phyloP scores from a whole-genome alignment of 2,329 filamentous ascomycete genomes.

The Alternaria sp. region DNA sequence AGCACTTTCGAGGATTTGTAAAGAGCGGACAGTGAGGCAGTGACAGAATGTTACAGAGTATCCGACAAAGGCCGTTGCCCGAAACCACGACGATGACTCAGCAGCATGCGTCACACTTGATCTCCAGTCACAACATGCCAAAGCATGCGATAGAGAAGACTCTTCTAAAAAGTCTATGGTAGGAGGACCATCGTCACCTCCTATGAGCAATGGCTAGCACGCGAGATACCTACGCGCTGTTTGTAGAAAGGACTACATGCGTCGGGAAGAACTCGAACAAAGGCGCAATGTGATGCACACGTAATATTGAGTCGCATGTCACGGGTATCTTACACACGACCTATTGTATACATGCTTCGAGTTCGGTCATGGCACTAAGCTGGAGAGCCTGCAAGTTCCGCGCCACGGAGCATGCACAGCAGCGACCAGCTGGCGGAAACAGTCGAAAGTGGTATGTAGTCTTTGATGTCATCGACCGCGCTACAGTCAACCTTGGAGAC shows the following conservation, averaged over 20 bases:
- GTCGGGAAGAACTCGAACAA: background rate
- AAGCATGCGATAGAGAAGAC: background rate
- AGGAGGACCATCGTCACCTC: background rate
- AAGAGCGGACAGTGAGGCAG: background rate
- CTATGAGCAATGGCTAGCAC: background rate
- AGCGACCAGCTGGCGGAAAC: background rate
- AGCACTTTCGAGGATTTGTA: background rate
- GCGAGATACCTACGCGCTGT: background rate
- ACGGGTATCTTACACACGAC: background rate
- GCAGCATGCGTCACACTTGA: background rate
- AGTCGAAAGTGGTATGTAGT: background rate
- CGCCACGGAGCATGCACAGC: background rate
- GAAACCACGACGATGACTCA: background rate
- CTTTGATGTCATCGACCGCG: background rate
- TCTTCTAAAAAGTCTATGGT: background rate
- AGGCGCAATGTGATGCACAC: background rate
- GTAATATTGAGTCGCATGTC: background rate
- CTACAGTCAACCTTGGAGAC: background rate
- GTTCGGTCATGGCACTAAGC: background rate
- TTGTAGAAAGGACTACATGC: background rate
- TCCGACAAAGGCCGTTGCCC: background rate
- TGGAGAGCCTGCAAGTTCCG: background rate
- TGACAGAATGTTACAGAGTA: background rate
- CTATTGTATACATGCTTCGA: background rate
- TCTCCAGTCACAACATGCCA: background rate